Base-by-base conservation (phyloP, 495 filamentous ascomycete species). In the Aspergillus cavernicola region DNA sequence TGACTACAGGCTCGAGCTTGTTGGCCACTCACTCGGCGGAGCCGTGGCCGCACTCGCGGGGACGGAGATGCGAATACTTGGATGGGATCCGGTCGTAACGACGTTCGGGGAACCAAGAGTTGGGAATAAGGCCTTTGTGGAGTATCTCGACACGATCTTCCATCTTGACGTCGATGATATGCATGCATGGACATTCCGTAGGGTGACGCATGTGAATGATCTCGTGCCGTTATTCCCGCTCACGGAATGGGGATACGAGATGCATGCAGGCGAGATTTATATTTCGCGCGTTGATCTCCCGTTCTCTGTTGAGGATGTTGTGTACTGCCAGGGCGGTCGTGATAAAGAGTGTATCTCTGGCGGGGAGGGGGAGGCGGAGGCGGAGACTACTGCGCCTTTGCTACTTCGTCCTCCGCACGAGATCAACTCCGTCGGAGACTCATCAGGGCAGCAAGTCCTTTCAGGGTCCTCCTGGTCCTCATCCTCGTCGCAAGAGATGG, bases 31-130 rank as follows among this genome's bases (percentile, higher is more conserved):
- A 13, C 81, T 97, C 3, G 93, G 93, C 16, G 93, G 92, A 3
- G 95, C 93, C 0, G 90, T 97, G 0, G 93, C 93, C 2, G 84
- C 88, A 3, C 80, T 98, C 8, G 93, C 91, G 3, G 88, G 80
- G 2, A 75, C 96, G 10, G 95, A 97, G 59, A 80, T 87, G 66
- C 58, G 75, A 37, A 63, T 82, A 19, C 74, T 80, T 4, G 88
- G 85, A 6, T 92, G 84, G 84, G 66, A 84, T 12, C 85, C 89
- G 1, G 66, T 68, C 20, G 85, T 96, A 0, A 96, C 92, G 12
- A 97, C 93, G 2, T 97, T 96, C 65, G 93, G 93, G 13, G 90
- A 97, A 65, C 93, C 93, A 16, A 81, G 84, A 40, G 66, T 95
- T 12, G 93, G 93, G 2, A 98, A 97, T 67, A 62, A 70, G 22